phyloP scores from a whole-genome alignment of 495 filamentous ascomycete genomes.

The Penicillium pancosmium region DNA sequence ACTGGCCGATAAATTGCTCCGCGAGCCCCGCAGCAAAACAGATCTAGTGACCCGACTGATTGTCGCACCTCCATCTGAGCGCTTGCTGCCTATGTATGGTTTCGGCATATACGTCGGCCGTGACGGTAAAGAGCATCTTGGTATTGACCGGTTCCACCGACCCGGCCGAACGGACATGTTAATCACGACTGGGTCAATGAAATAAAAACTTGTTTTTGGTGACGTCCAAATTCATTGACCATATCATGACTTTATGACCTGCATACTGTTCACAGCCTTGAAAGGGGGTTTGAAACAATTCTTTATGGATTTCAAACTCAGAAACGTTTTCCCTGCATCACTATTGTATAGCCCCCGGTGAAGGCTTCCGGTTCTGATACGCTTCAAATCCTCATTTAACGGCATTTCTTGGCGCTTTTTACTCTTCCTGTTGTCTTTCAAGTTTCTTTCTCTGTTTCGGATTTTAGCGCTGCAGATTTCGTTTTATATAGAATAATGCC shows the following conservation, averaged over 20 bases:
- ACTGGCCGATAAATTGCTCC: slow-evolving; percentile 67
- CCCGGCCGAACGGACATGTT: slow-evolving; percentile 51
- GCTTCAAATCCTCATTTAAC: not conserved
- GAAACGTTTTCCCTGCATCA: not conserved
- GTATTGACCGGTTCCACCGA: slow-evolving; percentile 61
- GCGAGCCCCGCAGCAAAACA: slow-evolving; percentile 57
- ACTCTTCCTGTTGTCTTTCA: not conserved
- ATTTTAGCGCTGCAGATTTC: not conserved
- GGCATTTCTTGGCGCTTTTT: not conserved
- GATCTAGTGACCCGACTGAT: slow-evolving; percentile 66
- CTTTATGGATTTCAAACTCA: too few relatives aligned
- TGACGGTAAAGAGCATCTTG: slow-evolving; percentile 66
- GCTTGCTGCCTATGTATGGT: slow-evolving; percentile 54
- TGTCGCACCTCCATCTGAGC: slow-evolving; percentile 49
- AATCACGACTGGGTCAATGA: slow-evolving; percentile 43
- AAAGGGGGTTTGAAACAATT: not conserved
- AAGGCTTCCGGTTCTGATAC: too few relatives aligned
- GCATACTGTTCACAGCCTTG: slow-evolving; percentile 5
- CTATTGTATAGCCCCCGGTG: not conserved
- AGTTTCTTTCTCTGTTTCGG: not conserved
- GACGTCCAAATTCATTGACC: not conserved
- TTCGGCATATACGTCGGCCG: slow-evolving; percentile 64
- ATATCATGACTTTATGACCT: slow-evolving; percentile 17
- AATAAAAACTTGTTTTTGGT: slow-evolving; percentile 11
- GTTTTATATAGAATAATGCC: not conserved